Base-by-base conservation (phyloP, 805 yeast genomes). In the Yamadazyma sp. region DNA sequence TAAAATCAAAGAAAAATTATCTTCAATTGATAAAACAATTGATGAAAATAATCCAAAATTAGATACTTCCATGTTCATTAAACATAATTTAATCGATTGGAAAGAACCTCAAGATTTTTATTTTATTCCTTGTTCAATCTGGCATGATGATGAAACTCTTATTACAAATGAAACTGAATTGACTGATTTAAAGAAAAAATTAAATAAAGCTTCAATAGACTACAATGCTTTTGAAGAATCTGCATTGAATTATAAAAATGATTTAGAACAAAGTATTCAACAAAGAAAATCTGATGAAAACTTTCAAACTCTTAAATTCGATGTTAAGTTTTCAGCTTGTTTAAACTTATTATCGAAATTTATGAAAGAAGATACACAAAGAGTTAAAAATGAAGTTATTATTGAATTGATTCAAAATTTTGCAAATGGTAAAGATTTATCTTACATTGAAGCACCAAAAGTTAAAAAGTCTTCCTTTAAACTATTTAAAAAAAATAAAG, bases 91-190 rank as follows among this genome's bases (percentile, higher is more conserved):
- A 17, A 60, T 62, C 13, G 61, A 56, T 12, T 93, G 96, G 97
- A 70, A 69, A 29, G 97, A 88, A 49, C 98, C 97, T 1, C 67
- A 65, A 5, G 98, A 91, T 61, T 86, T 84, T 53, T 71, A 77
- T 45, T 93, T 84, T 51, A 75, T 85, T 43, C 96, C 98, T 1
- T 81, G 95, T 17, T 80, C 88, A 20, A 82, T 93, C 27, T 93
- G 98, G 98, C 98, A 91, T 60, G 98, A 93, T 52, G 97, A 93
- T 58, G 96, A 87, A 45, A 65, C 75, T 23, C 72, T 85, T 50
- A 72, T 78, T 1, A 66, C 73, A 4, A 72, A 74, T 28, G 79
- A 75, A 27, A 72, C 69, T 5, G 86, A 80, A 50, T 60, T 82
- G 34, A 66, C 73, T 5, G 76, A 73, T 25, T 60, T 84, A 51